Evolutionary conservation across 306 rosid species (phyloP).

Genomic region (Gastrolobium villosum): DNA sequence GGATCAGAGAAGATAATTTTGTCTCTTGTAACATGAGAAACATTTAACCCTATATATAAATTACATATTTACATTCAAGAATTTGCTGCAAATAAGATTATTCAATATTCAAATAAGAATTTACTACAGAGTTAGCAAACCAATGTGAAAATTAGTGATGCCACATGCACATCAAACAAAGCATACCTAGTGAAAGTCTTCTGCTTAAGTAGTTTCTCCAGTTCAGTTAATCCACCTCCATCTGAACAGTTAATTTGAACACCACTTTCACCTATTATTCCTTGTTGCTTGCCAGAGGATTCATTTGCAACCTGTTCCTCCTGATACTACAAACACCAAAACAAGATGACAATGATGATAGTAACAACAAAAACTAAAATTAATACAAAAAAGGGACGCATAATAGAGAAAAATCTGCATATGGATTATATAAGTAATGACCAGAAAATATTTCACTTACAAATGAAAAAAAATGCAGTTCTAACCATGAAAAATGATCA

Average conservation of each 20-base stretch:
- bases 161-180: slow-evolving; percentile 40
- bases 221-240: slow-evolving; percentile 64
- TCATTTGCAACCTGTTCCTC: slow-evolving; percentile 53
- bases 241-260: slow-evolving; percentile 55
- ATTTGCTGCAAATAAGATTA: neutral
- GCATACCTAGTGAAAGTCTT: slow-evolving; percentile 88
- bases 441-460: neutral
- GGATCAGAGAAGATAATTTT: too few relatives aligned
- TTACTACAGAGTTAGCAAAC: neutral
- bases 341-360: slow-evolving; percentile 9
- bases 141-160: slow-evolving; percentile 37
- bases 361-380: neutral
- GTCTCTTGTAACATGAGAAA: too few relatives aligned
- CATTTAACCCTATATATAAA: too few relatives aligned
- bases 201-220: slow-evolving; percentile 79
- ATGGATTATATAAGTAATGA: neutral
- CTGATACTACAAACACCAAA: slow-evolving; percentile 40
- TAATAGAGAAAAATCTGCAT: neutral
- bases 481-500: slow-evolving; percentile 1
- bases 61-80: slow-evolving; percentile 13
- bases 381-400: neutral
- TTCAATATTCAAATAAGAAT: neutral
- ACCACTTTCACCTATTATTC: slow-evolving; percentile 45
- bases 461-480: neutral
- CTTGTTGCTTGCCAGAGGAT: slow-evolving; percentile 56